Conservation (phyloP, 306 rosid genomes). For the Quercus engelmannii region DNA sequence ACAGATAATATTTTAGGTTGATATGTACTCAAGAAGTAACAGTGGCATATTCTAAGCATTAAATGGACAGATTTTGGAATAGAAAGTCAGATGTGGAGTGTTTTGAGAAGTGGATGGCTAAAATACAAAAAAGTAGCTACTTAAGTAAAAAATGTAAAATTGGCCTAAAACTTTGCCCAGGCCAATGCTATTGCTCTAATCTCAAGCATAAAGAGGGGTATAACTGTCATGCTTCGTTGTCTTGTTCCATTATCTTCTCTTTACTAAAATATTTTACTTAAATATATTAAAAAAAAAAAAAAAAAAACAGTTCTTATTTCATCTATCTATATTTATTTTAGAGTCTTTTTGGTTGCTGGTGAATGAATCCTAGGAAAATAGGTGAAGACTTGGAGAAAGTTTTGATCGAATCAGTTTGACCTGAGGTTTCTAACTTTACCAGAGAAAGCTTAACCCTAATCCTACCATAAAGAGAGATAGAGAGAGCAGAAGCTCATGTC, state of each 20-base stretch:
- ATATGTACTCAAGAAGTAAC: conserved; percentile 63
- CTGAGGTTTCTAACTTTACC: background rate
- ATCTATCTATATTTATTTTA: background rate
- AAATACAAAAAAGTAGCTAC: too few relatives aligned
- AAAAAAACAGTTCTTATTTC: background rate
- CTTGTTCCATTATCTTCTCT: too few relatives aligned
- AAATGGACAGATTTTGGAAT: conserved; percentile 26
- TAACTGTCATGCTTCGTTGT: too few relatives aligned
- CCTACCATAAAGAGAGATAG: background rate
- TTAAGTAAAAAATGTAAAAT: too few relatives aligned
- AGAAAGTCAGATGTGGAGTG: too few relatives aligned
- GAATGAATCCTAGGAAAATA: background rate
- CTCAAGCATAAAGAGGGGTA: too few relatives aligned
- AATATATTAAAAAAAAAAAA: too few relatives aligned
- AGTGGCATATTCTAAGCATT: conserved; percentile 74
- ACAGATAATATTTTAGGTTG: conserved; percentile 65
- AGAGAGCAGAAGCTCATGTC: conserved; percentile 25
- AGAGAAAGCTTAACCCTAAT: background rate
- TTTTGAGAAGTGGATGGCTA: too few relatives aligned
- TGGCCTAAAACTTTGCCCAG: too few relatives aligned
- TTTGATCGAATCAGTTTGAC: background rate
- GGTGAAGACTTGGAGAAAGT: background rate
- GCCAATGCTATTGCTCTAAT: too few relatives aligned
- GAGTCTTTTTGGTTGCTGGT: background rate
- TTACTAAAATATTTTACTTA: too few relatives aligned